phyloP scores from a whole-genome alignment of 1,139 yeast genomes.

The Yamadazyma triangularis region DNA sequence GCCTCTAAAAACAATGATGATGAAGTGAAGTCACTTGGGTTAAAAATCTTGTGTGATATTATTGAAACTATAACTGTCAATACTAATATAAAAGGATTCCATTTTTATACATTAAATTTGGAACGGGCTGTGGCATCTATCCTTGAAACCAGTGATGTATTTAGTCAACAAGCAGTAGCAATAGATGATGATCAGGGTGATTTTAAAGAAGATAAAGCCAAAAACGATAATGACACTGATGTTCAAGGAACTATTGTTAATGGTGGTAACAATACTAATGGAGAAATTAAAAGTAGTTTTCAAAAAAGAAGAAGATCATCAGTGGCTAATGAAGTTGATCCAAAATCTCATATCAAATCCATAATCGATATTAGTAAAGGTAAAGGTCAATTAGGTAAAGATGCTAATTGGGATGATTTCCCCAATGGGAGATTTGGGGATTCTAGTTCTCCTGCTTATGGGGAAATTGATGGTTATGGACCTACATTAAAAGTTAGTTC shows the following conservation, averaged over 20 bases:
- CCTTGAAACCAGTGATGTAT: constrained; percentile 53
- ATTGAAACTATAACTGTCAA: constrained; percentile 57
- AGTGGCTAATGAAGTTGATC: constrained; percentile 39
- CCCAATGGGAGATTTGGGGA: constrained; percentile 98
- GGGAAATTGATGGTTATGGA: constrained; percentile 97
- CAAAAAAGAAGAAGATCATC: constrained; percentile 41
- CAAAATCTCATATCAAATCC: constrained; percentile 40
- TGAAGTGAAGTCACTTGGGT: constrained; percentile 79
- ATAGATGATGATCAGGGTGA: too few species aligned
- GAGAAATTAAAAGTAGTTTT: constrained; percentile 39
- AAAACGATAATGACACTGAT: constrained; percentile 22
- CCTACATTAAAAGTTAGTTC: constrained; percentile 75
- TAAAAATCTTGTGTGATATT: constrained; percentile 62
- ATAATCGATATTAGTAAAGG: constrained; percentile 79
- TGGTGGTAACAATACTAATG: too few species aligned
- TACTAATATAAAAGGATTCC: constrained; percentile 68
- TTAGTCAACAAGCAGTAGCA: constrained; percentile 34
- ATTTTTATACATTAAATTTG: constrained; percentile 83
- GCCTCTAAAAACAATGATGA: constrained; percentile 76
- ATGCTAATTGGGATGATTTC: constrained; percentile 98
- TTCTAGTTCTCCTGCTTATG: constrained; percentile 94
- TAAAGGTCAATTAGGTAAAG: constrained; percentile 80
- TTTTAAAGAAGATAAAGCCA: neutral
- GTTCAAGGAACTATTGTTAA: too few species aligned
- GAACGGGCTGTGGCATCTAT: constrained; percentile 90